Evolutionary conservation across 2,329 filamentous ascomycete species (phyloP).

Genomic region (Canariomyces notabilis): DNA sequence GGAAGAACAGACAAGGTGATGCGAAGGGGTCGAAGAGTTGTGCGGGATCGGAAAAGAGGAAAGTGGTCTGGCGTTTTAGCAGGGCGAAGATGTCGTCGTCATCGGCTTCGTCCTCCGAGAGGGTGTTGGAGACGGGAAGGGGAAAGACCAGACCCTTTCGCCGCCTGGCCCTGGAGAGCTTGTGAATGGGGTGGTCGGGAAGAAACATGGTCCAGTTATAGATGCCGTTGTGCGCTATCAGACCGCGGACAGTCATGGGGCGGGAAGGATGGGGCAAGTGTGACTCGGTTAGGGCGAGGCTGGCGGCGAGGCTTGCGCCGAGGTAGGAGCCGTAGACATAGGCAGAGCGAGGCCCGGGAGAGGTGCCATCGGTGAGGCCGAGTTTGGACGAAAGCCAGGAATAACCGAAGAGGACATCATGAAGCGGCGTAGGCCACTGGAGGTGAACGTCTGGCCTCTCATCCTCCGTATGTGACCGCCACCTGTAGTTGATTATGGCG

Average conservation of each 20-base stretch:
- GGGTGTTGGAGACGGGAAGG: constrained; percentile 13
- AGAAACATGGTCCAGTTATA: constrained; percentile 62
- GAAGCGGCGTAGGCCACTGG: constrained; percentile 52
- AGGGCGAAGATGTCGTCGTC: constrained; percentile 34
- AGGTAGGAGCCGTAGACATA: constrained; percentile 54
- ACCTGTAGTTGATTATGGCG: constrained; percentile 57
- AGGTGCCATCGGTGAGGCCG: background rate
- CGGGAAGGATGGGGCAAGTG: constrained; percentile 32
- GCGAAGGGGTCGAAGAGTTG: constrained; percentile 57
- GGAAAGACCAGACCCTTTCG: background rate
- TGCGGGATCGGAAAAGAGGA: constrained; percentile 45
- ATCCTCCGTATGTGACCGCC: constrained; percentile 31
- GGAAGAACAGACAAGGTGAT: constrained; percentile 55
- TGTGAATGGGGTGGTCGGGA: constrained; percentile 46
- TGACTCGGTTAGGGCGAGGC: constrained; percentile 54
- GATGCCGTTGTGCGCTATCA: constrained; percentile 55
- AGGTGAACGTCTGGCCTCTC: constrained; percentile 24
- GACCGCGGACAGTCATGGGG: constrained; percentile 45
- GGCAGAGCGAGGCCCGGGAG: constrained; percentile 26
- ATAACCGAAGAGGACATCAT: constrained; percentile 52
- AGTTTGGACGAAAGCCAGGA: constrained; percentile 46
- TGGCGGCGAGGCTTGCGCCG: constrained; percentile 52
- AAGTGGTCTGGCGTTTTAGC: constrained; percentile 33
- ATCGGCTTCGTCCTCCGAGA: constrained; percentile 14
- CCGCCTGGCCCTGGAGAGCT: background rate